Conservation (phyloP, 2,329 filamentous ascomycete species). For the Aureobasidium mangrovei region DNA sequence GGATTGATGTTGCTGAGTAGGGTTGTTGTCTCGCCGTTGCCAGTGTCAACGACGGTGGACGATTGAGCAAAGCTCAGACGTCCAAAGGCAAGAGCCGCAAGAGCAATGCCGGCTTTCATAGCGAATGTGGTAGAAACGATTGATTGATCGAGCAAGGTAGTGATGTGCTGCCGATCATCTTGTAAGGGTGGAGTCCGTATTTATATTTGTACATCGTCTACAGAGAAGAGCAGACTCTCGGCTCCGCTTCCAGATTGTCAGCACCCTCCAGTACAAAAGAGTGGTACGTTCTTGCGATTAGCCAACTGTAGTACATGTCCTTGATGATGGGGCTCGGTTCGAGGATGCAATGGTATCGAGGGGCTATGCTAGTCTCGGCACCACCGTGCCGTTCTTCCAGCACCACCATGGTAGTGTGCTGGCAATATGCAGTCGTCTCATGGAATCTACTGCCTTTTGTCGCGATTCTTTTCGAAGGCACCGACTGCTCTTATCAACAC, state of each 20-base stretch:
- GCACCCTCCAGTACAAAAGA: background rate
- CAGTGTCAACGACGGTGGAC: background rate
- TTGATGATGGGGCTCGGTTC: background rate
- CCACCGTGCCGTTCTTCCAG: constrained; percentile 6
- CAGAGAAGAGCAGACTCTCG: background rate
- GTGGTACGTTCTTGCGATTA: background rate
- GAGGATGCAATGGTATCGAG: constrained; percentile 5
- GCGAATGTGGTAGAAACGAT: background rate
- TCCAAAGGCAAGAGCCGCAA: constrained; percentile 13
- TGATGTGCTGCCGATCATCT: constrained; percentile 7
- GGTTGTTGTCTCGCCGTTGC: constrained; percentile 1
- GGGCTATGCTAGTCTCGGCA: constrained; percentile 8
- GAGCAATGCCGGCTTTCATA: constrained; percentile 6
- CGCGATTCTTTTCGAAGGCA: background rate
- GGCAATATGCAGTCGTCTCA: background rate
- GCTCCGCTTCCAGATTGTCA: constrained; percentile 4
- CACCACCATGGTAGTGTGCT: background rate
- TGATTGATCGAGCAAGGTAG: background rate
- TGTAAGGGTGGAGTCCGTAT: background rate
- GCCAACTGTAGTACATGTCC: background rate
- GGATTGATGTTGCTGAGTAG: constrained; percentile 9
- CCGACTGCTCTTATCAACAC: too few relatives aligned
- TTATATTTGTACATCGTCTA: constrained; percentile 4
- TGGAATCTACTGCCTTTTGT: background rate
- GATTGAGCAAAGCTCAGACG: constrained; percentile 5